A percentile compares a stretch with the other conserved stretches of the same genome.
Conservation (phyloP, 352 stramenopile species). For the Pythium oligandrum region DNA sequence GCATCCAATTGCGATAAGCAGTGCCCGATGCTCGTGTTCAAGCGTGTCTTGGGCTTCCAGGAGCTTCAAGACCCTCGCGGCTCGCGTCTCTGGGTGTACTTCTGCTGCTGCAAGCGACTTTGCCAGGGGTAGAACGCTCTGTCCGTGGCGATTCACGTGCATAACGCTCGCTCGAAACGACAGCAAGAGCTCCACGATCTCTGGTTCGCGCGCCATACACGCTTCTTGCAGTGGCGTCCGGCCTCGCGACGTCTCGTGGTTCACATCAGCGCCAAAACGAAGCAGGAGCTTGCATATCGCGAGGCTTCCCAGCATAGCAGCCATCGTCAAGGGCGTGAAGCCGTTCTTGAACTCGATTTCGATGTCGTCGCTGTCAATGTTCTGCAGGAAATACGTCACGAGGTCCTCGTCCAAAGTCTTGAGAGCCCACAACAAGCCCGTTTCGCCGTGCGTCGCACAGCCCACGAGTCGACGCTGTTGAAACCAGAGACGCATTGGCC, state of each 20-base stretch:
- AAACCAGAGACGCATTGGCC: constrained; percentile 66
- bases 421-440: constrained; percentile 50
- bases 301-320: constrained; percentile 37
- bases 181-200: constrained; percentile 55
- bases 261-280: constrained; percentile 64
- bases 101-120: constrained; percentile 20
- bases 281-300: constrained; percentile 50
- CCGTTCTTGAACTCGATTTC: constrained; percentile 66
- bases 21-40: constrained; percentile 40
- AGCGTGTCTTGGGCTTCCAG: constrained; percentile 39
- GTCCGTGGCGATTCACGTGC: constrained; percentile 59
- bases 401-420: constrained; percentile 62
- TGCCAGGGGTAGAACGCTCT: constrained; percentile 39
- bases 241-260: constrained; percentile 59
- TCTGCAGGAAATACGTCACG: constrained; percentile 54
- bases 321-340: constrained; percentile 54
- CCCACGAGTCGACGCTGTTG: constrained; percentile 25
- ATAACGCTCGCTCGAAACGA: constrained; percentile 51
- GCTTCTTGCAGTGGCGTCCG: constrained; percentile 64
- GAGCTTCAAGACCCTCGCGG: constrained; percentile 25
- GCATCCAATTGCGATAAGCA: constrained; percentile 66
- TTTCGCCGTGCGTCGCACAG: constrained; percentile 52
- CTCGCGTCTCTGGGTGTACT: neutral
- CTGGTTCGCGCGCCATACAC: constrained; percentile 35
- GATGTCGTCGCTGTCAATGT: constrained; percentile 28